These are phyloP conservation scores for Aurantiochytrium sp. DNA, from an alignment of 108 stramenopile species.

Conservation along the genomic window DNA sequence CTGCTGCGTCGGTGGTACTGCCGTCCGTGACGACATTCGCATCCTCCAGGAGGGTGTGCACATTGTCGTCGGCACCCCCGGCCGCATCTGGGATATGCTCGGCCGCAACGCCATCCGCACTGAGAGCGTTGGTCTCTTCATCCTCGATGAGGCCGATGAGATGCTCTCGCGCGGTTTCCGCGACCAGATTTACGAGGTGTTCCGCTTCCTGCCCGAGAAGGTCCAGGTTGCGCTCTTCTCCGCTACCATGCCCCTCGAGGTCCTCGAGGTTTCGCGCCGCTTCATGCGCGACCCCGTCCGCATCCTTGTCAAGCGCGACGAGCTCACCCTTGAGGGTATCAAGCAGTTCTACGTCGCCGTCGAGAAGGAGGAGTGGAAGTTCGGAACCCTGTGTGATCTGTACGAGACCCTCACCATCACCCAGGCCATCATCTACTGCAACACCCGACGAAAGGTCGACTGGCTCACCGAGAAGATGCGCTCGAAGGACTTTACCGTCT, in stretches of 20 bases:
- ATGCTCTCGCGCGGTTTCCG: slow-evolving; percentile 99
- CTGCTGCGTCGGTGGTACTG: slow-evolving; percentile 98
- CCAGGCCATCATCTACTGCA: slow-evolving; percentile 99
- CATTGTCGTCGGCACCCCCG: slow-evolving; percentile 96
- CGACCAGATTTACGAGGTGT: slow-evolving; percentile 99
- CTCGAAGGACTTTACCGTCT: slow-evolving; percentile 93
- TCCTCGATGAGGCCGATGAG: slow-evolving; percentile 99
- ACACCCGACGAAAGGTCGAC: slow-evolving; percentile 97
- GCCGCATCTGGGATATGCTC: slow-evolving; percentile 99
- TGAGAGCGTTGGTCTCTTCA: slow-evolving; percentile 85
- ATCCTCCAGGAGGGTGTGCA: slow-evolving; percentile 95
- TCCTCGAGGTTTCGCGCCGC: slow-evolving; percentile 90
- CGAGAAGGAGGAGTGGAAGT: slow-evolving; percentile 97
- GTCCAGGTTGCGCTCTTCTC: slow-evolving; percentile 98
- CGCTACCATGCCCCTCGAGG: slow-evolving; percentile 99
- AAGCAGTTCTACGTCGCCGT: slow-evolving; percentile 99
- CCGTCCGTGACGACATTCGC: slow-evolving; percentile 98
- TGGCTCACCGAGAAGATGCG: slow-evolving; percentile 96
- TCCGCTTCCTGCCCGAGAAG: slow-evolving; percentile 96
- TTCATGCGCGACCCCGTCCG: slow-evolving; percentile 99
- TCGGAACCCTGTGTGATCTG: slow-evolving; percentile 97
- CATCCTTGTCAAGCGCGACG: slow-evolving; percentile 99
- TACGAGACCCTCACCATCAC: slow-evolving; percentile 99
- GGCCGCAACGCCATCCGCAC: slow-evolving; percentile 87
- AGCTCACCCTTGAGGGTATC: slow-evolving; percentile 99